Conservation (phyloP, 805 yeast genomes). For the Metschnikowia rubicola region DNA sequence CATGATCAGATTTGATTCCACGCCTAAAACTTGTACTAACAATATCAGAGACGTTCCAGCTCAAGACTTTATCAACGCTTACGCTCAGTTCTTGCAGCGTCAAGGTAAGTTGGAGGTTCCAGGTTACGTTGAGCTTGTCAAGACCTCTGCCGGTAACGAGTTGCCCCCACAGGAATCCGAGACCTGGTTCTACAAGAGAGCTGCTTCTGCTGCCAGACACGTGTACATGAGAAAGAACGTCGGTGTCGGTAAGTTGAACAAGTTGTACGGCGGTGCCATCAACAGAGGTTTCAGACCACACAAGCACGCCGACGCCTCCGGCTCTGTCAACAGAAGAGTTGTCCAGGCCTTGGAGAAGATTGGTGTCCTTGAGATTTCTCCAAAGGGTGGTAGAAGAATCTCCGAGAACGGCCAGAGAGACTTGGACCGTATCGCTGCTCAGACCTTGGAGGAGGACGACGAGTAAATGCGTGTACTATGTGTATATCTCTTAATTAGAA, state of each 20-base stretch:
- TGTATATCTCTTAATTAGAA: conserved; percentile 18
- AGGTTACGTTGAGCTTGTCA: conserved; percentile 99
- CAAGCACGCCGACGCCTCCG: conserved; percentile 98
- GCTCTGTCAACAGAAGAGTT: conserved; percentile 98
- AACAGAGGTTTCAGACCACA: conserved; percentile 99
- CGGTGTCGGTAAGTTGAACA: conserved; percentile 99
- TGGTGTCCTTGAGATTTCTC: conserved; percentile 93
- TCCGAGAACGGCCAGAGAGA: conserved; percentile 99
- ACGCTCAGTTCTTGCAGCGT: conserved; percentile 99
- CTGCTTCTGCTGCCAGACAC: conserved; percentile 99
- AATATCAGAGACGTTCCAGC: conserved; percentile 98
- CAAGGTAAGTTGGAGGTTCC: conserved; percentile 99
- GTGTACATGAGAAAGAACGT: conserved; percentile 98
- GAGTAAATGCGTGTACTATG: conserved; percentile 22
- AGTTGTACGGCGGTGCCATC: conserved; percentile 97
- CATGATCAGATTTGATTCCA: background rate
- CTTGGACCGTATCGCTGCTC: conserved; percentile 99
- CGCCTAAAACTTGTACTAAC: conserved; percentile 26
- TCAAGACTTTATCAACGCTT: conserved; percentile 98
- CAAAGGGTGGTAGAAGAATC: conserved; percentile 99
- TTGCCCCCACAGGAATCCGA: conserved; percentile 99
- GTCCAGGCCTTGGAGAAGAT: conserved; percentile 97
- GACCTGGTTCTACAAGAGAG: conserved; percentile 99
- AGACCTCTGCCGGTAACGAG: conserved; percentile 98
- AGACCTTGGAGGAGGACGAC: conserved; percentile 90